These are phyloP conservation scores for Aspergillus ostianus DNA, from an alignment of 495 filamentous ascomycete species.

Conservation along the genomic window DNA sequence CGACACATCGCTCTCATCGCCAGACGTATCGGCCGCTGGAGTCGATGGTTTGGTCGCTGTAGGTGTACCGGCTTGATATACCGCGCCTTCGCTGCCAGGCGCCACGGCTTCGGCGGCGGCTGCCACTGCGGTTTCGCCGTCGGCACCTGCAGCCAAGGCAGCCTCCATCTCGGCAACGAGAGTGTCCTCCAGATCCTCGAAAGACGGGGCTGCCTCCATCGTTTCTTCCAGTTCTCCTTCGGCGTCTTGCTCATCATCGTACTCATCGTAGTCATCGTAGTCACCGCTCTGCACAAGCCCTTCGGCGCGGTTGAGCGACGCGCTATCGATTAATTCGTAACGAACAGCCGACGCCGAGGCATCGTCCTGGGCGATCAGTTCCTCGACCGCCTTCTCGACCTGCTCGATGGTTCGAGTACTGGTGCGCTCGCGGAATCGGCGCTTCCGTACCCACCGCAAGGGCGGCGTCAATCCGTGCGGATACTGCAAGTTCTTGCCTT, in stretches of 20 bases:
- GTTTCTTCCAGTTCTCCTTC: constrained; percentile 51
- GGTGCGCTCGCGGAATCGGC: constrained; percentile 75
- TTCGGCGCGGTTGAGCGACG: constrained; percentile 51
- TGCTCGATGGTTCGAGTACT: constrained; percentile 84
- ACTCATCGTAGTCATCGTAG: constrained; percentile 49
- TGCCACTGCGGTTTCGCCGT: constrained; percentile 37
- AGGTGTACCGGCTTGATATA: constrained; percentile 34
- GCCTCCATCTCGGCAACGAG: constrained; percentile 55
- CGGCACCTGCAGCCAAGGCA: constrained; percentile 50
- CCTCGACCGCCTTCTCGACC: constrained; percentile 78
- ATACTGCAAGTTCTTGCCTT: constrained; percentile 66
- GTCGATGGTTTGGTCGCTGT: constrained; percentile 38
- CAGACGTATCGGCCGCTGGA: constrained; percentile 43
- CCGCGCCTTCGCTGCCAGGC: constrained; percentile 15
- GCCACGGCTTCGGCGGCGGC: constrained; percentile 16
- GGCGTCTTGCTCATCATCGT: constrained; percentile 55
- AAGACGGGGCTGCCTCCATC: constrained; percentile 38
- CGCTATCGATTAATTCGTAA: constrained; percentile 65
- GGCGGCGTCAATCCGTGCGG: constrained; percentile 92
- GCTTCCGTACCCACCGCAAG: constrained; percentile 79
- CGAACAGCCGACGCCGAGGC: constrained; percentile 51
- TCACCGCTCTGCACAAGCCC: constrained; percentile 38
- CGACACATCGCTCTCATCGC: constrained; percentile 50
- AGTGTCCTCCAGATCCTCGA: constrained; percentile 62
- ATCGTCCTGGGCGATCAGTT: constrained; percentile 68